Base-by-base conservation (phyloP, 2,329 filamentous ascomycete species). In the Cercospora sp. region DNA sequence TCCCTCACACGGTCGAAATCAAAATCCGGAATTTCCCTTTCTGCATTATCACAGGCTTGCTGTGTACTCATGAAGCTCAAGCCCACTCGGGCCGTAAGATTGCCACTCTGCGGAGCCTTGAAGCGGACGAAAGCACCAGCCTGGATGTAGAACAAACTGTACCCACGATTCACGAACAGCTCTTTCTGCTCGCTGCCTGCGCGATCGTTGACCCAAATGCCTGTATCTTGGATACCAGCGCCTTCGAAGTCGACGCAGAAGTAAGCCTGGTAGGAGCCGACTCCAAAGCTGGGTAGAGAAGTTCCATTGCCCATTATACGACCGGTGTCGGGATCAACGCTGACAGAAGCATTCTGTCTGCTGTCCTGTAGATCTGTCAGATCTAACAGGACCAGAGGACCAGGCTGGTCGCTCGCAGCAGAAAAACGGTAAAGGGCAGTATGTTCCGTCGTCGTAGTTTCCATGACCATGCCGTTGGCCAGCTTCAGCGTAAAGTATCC, bases 21-120 rank as follows among this genome's bases (percentile, higher is more conserved):
- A 63, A 86, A 90, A n/a, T 85, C 78, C 0, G 90, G 87, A 16
- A 91, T 89, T 72, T 93, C 90, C 0, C 74, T 78, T 75, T 91
- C 87, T 0, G 87, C 90, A 74, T 89, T 90, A 5, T 81, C 75
- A 72, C 90, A 93, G 0, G 90, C 90, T 76, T 88, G 86, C 0
- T 84, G 81, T 2, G 81, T 80, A 75, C 87, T 90, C 70, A 92
- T 86, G 75, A 91, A 90, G 70, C 90, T 92, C 9, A 91, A 80
- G 0, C 89, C 90, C 9, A 90, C 87, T n/a, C 90, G 85, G 13
- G 85, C 89, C 5, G 85, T 77, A 13, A 92, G 83, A 4, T 58
- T 69, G 6, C 67, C 66, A 61, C 63, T 68, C 3, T 53, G 26
- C 1, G 71, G 71, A 9, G 59, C 12, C 5, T 66, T 57, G 9